These are phyloP conservation scores for Yamadazyma sp. DNA, from an alignment of 1,139 yeast genomes.

Conservation along the genomic window DNA sequence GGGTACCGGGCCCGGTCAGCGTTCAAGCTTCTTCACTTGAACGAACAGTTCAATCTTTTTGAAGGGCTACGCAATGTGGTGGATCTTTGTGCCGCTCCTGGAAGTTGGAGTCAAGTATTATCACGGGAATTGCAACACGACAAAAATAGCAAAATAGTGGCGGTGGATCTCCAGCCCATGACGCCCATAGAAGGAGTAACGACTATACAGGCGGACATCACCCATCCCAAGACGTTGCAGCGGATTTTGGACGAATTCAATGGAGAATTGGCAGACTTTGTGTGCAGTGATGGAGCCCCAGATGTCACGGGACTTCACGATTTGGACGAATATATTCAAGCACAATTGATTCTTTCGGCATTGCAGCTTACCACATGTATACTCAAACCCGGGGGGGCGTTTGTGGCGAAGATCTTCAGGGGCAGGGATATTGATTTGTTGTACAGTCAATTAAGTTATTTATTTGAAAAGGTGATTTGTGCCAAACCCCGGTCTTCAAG, in stretches of 20 bases:
- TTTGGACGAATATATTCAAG: slow-evolving; percentile 93
- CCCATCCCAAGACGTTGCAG: slow-evolving; percentile 85
- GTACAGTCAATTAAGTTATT: slow-evolving; percentile 81
- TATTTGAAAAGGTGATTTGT: slow-evolving; percentile 85
- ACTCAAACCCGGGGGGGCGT: slow-evolving; percentile 83
- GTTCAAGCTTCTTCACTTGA: slow-evolving; percentile 82
- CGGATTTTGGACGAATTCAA: slow-evolving; percentile 78
- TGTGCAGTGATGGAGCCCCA: slow-evolving; percentile 97
- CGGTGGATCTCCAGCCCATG: slow-evolving; percentile 97
- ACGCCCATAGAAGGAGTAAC: slow-evolving; percentile 88
- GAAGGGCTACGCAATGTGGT: slow-evolving; percentile 79
- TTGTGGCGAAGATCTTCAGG: slow-evolving; percentile 93
- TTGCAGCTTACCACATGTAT: slow-evolving; percentile 87
- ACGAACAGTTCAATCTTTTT: slow-evolving; percentile 84
- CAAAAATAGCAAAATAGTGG: slow-evolving; percentile 70
- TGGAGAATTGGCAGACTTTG: slow-evolving; percentile 92
- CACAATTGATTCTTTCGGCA: slow-evolving; percentile 88
- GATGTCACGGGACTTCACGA: slow-evolving; percentile 98
- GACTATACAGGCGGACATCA: slow-evolving; percentile 91
- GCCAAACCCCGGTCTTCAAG: slow-evolving; percentile 95
- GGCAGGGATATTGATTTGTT: slow-evolving; percentile 93
- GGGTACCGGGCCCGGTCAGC: slow-evolving; percentile 98
- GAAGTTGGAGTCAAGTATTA: slow-evolving; percentile 98
- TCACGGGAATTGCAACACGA: slow-evolving; percentile 54
- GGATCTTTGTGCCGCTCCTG: slow-evolving; percentile 98